Conservation (phyloP, 306 rosid genomes). For the Rosa multiflora region DNA sequence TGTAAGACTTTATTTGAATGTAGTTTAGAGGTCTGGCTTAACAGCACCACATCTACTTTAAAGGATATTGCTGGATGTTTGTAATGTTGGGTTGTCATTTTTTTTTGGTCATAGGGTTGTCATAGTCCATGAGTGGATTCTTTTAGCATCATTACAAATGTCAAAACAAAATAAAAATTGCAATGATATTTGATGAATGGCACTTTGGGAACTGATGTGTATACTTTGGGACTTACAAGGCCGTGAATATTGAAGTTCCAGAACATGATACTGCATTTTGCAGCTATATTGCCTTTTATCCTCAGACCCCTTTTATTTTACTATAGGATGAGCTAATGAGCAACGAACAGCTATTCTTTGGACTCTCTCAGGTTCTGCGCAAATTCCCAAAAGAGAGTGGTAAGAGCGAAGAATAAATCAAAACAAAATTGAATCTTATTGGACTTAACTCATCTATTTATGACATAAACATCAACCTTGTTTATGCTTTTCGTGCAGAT, state of each 20-base stretch:
- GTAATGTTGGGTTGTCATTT: neutral
- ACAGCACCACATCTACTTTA: no score
- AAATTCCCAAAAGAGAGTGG: constrained; percentile 98
- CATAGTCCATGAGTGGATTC: neutral
- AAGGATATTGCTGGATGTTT: neutral
- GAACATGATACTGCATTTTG: neutral
- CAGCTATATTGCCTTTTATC: constrained; percentile 3
- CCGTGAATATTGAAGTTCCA: constrained; percentile 6
- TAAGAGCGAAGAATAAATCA: constrained; percentile 33
- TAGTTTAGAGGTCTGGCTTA: no score
- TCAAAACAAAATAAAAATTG: no score
- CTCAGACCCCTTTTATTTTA: constrained; percentile 29
- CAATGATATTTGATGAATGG: neutral
- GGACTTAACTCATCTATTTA: constrained; percentile 21
- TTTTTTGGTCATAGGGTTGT: no score
- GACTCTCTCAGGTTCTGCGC: constrained; percentile 85
- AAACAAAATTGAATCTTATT: constrained; percentile 1
- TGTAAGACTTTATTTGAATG: no score
- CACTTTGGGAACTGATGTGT: neutral
- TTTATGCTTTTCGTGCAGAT: constrained; percentile 50
- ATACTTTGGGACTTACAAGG: neutral
- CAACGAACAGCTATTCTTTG: constrained; percentile 83
- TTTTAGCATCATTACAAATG: neutral
- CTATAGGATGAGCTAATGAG: constrained; percentile 89
- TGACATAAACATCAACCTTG: constrained; percentile 17